phyloP scores from a whole-genome alignment of 305 asterid genomes.

The Solanum hybrid region DNA sequence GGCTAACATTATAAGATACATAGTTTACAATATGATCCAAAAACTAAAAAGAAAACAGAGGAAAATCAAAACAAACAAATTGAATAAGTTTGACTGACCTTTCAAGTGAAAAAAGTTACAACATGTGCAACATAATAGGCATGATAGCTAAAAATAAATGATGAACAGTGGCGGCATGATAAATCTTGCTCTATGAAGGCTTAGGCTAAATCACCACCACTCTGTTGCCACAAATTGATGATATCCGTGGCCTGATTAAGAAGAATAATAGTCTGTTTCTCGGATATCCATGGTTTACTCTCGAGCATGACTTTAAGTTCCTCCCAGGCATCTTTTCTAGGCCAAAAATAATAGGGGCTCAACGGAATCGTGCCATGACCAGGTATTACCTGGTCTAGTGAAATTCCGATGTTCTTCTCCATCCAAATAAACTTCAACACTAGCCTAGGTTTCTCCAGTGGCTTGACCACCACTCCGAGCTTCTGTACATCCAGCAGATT shows the following conservation, averaged over 20 bases:
- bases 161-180: neutral
- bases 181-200: neutral
- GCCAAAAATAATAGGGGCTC: slow-evolving; percentile 48
- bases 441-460: slow-evolving; percentile 36
- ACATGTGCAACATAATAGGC: neutral
- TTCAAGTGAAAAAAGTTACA: neutral
- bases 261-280: slow-evolving; percentile 29
- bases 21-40: neutral
- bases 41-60: neutral
- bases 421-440: slow-evolving; percentile 44
- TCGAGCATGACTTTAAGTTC: slow-evolving; percentile 35
- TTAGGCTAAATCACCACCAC: slow-evolving; percentile 8
- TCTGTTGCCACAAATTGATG: slow-evolving; percentile 30
- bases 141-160: neutral
- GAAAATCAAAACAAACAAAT: neutral
- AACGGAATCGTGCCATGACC: slow-evolving; percentile 42
- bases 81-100: neutral
- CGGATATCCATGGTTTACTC: slow-evolving; percentile 38
- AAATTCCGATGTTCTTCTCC: slow-evolving; percentile 44
- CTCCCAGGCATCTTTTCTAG: slow-evolving; percentile 51
- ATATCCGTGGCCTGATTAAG: slow-evolving; percentile 35
- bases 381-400: slow-evolving; percentile 41
- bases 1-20: neutral
- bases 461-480: slow-evolving; percentile 41
- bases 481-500: slow-evolving; percentile 14